Base-by-base conservation (phyloP, 2,329 filamentous ascomycete genomes). In the Aspergillus sp. region DNA sequence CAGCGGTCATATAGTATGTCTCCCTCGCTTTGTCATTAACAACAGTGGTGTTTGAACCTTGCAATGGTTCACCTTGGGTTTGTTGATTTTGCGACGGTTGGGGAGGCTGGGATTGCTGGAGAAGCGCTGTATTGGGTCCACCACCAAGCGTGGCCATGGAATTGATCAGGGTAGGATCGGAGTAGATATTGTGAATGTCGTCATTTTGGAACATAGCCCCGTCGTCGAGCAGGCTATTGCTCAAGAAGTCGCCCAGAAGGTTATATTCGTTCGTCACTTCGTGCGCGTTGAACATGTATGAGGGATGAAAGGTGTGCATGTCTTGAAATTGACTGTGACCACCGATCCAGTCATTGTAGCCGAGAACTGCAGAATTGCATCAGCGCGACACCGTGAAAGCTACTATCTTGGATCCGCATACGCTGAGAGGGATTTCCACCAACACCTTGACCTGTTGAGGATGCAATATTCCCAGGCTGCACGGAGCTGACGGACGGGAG, bases 191-290 rank as follows among this genome's bases (percentile, higher is more conserved):
- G 51, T 83, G 79, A 58, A 80, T 78, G 58, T 91, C 88, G 56
- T 90, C 85, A 32, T 73, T 74, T 67, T 86, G 82, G 51, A 87
- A 84, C 53, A 87, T 81, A 48, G 85, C 85, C 56, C 84, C 84
- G 70, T 96, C 92, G 74, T 97, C 92, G 59, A 97, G 82, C 50
- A 97, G 78, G 68, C 90, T 96, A 61, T 87, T 95, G 72, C 92
- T 94, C 56, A 99, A 82, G 69, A 97, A 97, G 72, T 99, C 93
- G 78, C 95, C 96, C 67, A 99, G 84, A 47, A 97, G 78, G 69
- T 97, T 96, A 72, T 96, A 97, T 78, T 99, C 94, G 75, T 94
- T 94, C 56, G 89, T 92, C 63, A 97, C 89, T 74, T 99, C 94
- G 58, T 91, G 89, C n/a, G 86, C 85, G 69, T 88, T 88, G 76